Evolutionary conservation across 495 filamentous ascomycete species (phyloP).

Genomic region (Peziza echinospora): DNA sequence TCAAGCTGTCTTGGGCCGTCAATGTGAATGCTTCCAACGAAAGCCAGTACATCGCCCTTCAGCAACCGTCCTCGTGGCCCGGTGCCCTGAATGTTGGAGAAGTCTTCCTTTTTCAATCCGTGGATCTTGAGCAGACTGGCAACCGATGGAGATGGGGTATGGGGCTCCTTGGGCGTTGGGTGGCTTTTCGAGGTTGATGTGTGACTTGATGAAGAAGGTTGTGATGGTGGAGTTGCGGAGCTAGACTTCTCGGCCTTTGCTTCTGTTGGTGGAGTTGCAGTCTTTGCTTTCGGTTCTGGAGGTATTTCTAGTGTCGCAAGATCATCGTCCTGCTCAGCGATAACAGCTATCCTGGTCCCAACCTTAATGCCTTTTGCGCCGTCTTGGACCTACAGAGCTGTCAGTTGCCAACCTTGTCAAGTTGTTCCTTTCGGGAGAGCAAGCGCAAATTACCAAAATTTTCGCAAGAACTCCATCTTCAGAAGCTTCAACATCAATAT

Average conservation of each 20-base stretch:
- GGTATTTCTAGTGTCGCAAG: conserved; percentile 45
- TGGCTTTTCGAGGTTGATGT: conserved; percentile 14
- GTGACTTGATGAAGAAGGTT: conserved; percentile 15
- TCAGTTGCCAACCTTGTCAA: background rate
- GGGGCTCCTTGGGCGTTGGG: conserved; percentile 15
- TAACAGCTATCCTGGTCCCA: conserved; percentile 49
- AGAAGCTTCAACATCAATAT: conserved; percentile 78
- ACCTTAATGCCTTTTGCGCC: conserved; percentile 51
- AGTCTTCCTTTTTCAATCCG: conserved; percentile 44
- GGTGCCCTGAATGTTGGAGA: conserved; percentile 60
- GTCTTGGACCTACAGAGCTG: conserved; percentile 28
- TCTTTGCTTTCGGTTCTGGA: conserved; percentile 24
- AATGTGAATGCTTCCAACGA: conserved; percentile 52
- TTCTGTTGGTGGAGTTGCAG: background rate
- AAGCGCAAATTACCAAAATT: conserved; percentile 37
- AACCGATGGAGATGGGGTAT: conserved; percentile 43
- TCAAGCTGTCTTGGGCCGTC: conserved; percentile 48
- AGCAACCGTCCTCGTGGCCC: conserved; percentile 77
- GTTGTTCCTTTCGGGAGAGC: background rate
- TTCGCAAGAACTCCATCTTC: conserved; percentile 62
- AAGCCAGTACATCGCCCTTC: conserved; percentile 88
- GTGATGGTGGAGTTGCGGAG: conserved; percentile 5
- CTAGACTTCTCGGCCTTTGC: background rate
- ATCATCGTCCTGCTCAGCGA: conserved; percentile 57
- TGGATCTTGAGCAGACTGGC: conserved; percentile 56